Percentiles rank a stretch among this genome's conserved stretches.
Evolutionary conservation across 2,329 filamentous ascomycete species (phyloP).

Genomic region (Blumeria hordei): DNA sequence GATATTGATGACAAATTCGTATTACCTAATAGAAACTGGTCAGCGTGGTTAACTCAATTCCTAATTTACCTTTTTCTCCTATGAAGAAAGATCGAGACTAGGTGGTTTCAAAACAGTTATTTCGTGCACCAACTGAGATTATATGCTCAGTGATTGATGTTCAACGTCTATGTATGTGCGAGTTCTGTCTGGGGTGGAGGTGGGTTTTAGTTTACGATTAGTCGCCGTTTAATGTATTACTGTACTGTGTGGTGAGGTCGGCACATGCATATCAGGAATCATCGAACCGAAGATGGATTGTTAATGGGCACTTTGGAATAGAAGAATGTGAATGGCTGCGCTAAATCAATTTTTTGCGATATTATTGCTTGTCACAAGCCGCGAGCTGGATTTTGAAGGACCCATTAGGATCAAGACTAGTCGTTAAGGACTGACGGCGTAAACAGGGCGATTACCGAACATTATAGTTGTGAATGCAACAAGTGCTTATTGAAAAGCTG

Average conservation of each 20-base stretch:
- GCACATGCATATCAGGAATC: slow-evolving; percentile 1
- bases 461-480: slow-evolving; percentile 10
- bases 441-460: slow-evolving; percentile 11
- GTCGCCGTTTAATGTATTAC: slow-evolving; percentile 7
- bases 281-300: background rate
- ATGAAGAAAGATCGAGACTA: too few relatives aligned
- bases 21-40: too few relatives aligned
- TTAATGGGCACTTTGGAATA: slow-evolving; percentile 12
- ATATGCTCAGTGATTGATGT: too few relatives aligned
- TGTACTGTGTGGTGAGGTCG: slow-evolving; percentile 1
- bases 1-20: too few relatives aligned
- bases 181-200: too few relatives aligned
- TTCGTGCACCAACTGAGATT: too few relatives aligned
- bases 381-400: slow-evolving; percentile 11
- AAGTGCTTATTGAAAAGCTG: slow-evolving; percentile 13
- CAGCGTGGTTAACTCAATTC: too few relatives aligned
- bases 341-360: slow-evolving; percentile 3
- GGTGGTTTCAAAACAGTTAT: too few relatives aligned
- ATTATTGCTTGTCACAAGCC: slow-evolving; percentile 11
- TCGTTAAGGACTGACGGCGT: slow-evolving; percentile 16
- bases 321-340: slow-evolving; percentile 8
- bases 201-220: slow-evolving; percentile 7
- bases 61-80: too few relatives aligned
- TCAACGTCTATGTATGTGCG: too few relatives aligned
- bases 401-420: slow-evolving; percentile 14